These are phyloP conservation scores for Petunia secreta DNA, from an alignment of 257 asterid genomes.

Conservation along the genomic window DNA sequence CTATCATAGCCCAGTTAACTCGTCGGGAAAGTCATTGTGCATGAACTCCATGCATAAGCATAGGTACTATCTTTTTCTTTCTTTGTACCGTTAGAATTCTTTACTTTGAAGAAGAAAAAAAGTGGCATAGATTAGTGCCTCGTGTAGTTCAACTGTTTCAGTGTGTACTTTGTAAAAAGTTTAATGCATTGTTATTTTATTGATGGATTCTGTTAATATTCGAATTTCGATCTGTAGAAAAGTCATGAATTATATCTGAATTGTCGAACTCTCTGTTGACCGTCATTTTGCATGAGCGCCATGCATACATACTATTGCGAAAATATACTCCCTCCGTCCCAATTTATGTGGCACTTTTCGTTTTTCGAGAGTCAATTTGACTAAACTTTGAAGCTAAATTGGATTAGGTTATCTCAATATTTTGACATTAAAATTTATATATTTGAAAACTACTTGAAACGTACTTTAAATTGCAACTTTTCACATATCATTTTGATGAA, in stretches of 20 bases:
- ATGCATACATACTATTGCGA: not conserved
- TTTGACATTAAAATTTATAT: too few relatives aligned
- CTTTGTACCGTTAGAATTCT: not conserved
- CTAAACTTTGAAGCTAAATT: too few relatives aligned
- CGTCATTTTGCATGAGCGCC: not conserved
- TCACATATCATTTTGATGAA: too few relatives aligned
- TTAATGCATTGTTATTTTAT: not conserved
- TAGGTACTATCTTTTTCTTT: not conserved
- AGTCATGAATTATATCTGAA: not conserved
- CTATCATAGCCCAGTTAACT: too few relatives aligned
- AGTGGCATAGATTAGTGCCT: not conserved
- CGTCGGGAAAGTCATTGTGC: not conserved
- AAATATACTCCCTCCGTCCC: too few relatives aligned
- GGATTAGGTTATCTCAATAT: too few relatives aligned
- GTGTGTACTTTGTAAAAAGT: constrained; percentile 8
- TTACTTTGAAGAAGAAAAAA: not conserved
- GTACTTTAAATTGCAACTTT: too few relatives aligned
- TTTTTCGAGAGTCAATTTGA: too few relatives aligned
- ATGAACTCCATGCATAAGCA: not conserved
- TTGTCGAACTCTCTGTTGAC: not conserved
- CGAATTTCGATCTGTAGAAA: not conserved
- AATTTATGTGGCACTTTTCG: too few relatives aligned
- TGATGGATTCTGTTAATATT: not conserved
- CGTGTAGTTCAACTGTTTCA: constrained; percentile 1
- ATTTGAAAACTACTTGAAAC: too few relatives aligned